Conservation (phyloP, 768 basidiomycete genomes). For the Termitomyces sp. region DNA sequence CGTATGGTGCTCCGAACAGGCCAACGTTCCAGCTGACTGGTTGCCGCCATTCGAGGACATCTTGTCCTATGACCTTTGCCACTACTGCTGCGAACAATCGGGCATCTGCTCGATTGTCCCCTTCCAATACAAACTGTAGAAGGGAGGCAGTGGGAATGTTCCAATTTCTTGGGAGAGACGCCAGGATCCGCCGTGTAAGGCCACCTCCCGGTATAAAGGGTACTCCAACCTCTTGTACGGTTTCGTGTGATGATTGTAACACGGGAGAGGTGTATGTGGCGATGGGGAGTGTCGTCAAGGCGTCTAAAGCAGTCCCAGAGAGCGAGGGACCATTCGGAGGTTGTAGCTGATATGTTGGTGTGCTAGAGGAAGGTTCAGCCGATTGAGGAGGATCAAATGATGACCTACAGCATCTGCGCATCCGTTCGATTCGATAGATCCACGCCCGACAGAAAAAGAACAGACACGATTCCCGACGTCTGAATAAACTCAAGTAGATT, state of each 20-base stretch:
- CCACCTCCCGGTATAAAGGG: conserved; percentile 83
- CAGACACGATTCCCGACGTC: conserved; percentile 39
- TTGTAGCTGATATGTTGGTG: conserved; percentile 56
- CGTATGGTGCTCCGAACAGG: conserved; percentile 68
- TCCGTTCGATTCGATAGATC: conserved; percentile 71
- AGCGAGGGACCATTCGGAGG: conserved; percentile 40
- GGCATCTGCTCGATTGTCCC: conserved; percentile 76
- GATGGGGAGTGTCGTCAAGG: conserved; percentile 41
- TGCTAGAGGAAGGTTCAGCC: conserved; percentile 30
- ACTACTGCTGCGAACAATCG: conserved; percentile 50
- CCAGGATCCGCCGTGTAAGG: conserved; percentile 59
- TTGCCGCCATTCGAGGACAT: conserved; percentile 46
- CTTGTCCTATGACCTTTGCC: conserved; percentile 38
- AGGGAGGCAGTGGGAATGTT: conserved; percentile 51
- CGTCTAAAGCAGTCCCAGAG: conserved; percentile 35
- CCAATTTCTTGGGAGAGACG: conserved; percentile 46
- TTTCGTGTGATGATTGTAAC: conserved; percentile 23
- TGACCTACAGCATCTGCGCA: conserved; percentile 66
- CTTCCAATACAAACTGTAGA: conserved; percentile 75
- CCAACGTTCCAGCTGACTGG: conserved; percentile 65
- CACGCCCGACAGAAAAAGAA: conserved; percentile 69
- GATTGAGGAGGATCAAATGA: background rate
- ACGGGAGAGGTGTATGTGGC: conserved; percentile 49
- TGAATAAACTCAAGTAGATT: conserved; percentile 53
- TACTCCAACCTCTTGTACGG: conserved; percentile 24